phyloP scores from a whole-genome alignment of 2,329 filamentous ascomycete species.

The Leptographium radiaticola region DNA sequence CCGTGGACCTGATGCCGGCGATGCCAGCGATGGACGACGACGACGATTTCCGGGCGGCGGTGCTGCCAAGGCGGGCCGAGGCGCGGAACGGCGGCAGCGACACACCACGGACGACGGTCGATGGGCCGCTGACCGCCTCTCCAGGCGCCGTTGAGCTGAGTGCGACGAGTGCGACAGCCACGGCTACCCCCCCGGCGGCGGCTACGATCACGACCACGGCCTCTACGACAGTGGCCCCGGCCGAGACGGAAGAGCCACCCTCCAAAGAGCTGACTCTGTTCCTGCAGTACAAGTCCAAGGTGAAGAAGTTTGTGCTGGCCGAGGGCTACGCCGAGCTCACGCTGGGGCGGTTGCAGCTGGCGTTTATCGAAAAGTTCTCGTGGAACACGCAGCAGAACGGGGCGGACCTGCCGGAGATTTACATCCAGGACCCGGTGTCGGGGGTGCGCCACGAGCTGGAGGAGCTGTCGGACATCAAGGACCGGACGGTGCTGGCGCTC shows the following conservation, averaged over 20 bases:
- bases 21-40: conserved; percentile 15
- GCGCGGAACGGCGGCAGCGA: neutral
- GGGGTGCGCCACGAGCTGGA: conserved; percentile 95
- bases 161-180: too few species aligned
- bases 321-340: conserved; percentile 77
- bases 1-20: conserved; percentile 29
- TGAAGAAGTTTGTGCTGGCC: conserved; percentile 86
- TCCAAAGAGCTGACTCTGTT: conserved; percentile 82
- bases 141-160: neutral
- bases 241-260: neutral
- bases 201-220: neutral
- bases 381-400: conserved; percentile 97
- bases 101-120: too few species aligned
- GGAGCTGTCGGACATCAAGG: conserved; percentile 84
- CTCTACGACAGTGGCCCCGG: too few species aligned
- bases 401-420: conserved; percentile 86
- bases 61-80: neutral
- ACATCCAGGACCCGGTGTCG: conserved; percentile 91
- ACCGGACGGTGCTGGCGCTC: conserved; percentile 84
- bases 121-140: neutral
- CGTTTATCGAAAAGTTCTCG: conserved; percentile 97
- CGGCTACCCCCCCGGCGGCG: too few species aligned
- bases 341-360: conserved; percentile 77
- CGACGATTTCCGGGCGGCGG: conserved; percentile 15
- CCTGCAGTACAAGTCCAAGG: conserved; percentile 89